Base-by-base conservation (phyloP, 768 basidiomycete species). In the Rhodocollybia butyracea region DNA sequence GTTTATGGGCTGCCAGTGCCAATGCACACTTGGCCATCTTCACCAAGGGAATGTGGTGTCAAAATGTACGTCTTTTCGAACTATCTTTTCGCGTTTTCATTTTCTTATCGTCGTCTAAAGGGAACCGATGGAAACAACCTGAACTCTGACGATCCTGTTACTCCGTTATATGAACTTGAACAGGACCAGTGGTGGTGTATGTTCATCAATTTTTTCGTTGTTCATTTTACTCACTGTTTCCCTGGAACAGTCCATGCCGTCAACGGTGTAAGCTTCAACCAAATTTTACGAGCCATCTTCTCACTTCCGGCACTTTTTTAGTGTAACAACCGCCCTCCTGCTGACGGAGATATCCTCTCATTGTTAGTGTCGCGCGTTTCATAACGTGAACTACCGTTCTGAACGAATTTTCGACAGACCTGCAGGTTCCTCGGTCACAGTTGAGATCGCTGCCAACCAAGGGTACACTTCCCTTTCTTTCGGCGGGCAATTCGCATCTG, bases 381-480 rank as follows among this genome's bases (percentile, higher is more conserved):
- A 27, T 21, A 22, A 22, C 17, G 13, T 43, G 6, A 8, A 30
- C 17, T 27, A 19, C 31, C 10, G 26, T n/a, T 21, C 7, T 32
- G 5, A 11, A 27, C 21, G 3, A 10, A 42, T 21, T 45, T 34
- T 26, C 3, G 10, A 12, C 15, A 80, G 80, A 11, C 81, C 80
- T 7, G 81, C 77, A 3, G 80, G 79, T 32, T 67, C 70, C 38
- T 65, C 68, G 36, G 81, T 82, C 62, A 73, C 70, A 1, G 73
- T 81, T 19, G 79, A 82, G 61, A 70, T 82, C 26, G 75, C 76
- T 4, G 68, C 72, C 7, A 81, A 83, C 63, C 75, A 76, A 12
- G 81, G 73, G 29, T 67, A 73, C 58, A 83, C 80, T 21, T 60
- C 71, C 5, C 66, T 79, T 11, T 75, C 78, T 1, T 78, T 74